Evolutionary conservation across 179 eudicot genomes (phyloP).

Genomic region (Patellifolia procumbens): DNA sequence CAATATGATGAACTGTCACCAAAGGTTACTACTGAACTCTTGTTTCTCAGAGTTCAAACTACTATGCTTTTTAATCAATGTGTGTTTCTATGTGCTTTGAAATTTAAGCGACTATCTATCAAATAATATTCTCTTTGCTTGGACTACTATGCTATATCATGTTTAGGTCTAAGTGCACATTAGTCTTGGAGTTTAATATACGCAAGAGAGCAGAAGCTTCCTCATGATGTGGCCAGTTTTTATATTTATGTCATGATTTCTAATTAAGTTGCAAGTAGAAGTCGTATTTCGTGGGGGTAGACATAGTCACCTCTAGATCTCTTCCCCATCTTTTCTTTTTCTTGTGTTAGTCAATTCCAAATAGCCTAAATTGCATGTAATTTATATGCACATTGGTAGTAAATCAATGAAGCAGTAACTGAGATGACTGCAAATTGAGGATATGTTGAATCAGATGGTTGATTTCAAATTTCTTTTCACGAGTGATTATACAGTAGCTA

Average conservation of each 20-base stretch:
- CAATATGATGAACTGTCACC: slow-evolving; percentile 62
- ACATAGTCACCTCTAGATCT: not conserved
- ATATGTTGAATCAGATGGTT: not conserved
- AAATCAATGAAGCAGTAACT: not conserved
- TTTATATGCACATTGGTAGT: not conserved
- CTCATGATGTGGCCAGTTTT: not conserved
- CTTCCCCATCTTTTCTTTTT: not conserved
- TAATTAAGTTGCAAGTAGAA: not conserved
- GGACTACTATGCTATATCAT: not conserved
- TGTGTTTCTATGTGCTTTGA: not conserved
- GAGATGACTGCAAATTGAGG: not conserved
- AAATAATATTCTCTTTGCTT: not conserved
- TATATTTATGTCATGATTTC: not conserved
- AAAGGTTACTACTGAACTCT: slow-evolving; percentile 45
- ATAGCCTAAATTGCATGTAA: not conserved
- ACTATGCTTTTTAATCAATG: not conserved
- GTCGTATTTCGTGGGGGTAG: not conserved
- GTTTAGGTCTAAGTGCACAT: not conserved
- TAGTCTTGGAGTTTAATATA: not conserved
- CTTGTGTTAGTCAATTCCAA: not conserved
- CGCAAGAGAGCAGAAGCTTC: not conserved
- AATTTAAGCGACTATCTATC: not conserved
- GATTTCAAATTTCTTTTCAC: not conserved
- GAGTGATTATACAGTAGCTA: not conserved
- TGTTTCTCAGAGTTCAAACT: not conserved